phyloP scores from a whole-genome alignment of 306 rosid genomes.

The Dryas alaskensis region DNA sequence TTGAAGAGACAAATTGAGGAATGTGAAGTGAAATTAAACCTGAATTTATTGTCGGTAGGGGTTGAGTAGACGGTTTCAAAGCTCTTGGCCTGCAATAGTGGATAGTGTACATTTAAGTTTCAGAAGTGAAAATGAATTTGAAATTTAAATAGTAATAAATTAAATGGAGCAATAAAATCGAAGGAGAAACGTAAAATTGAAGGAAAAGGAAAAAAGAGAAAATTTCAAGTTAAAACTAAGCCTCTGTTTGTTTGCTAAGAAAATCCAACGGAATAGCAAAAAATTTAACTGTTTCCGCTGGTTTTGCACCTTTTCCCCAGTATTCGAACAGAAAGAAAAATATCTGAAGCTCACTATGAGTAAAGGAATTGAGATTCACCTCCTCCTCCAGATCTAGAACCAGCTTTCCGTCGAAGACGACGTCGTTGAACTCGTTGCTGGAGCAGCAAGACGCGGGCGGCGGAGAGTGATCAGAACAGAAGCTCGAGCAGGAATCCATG shows the following conservation, averaged over 20 bases:
- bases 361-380: slow-evolving; percentile 41
- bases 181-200: slow-evolving; percentile 13
- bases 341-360: background rate
- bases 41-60: slow-evolving; percentile 37
- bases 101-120: slow-evolving; percentile 25
- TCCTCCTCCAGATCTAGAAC: slow-evolving; percentile 69
- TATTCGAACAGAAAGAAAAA: slow-evolving; percentile 2
- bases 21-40: slow-evolving; percentile 32
- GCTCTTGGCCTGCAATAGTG: slow-evolving; percentile 47
- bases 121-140: slow-evolving; percentile 19
- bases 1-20: slow-evolving; percentile 7
- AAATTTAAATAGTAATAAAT: background rate
- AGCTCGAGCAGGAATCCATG: slow-evolving; percentile 2
- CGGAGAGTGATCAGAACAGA: slow-evolving; percentile 30
- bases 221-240: background rate
- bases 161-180: slow-evolving; percentile 12
- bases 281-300: background rate
- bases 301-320: background rate
- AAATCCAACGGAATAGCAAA: slow-evolving; percentile 14
- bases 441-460: slow-evolving; percentile 42
- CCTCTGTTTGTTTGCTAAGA: slow-evolving; percentile 20
- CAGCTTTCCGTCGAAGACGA: slow-evolving; percentile 19
- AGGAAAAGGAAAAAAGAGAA: background rate
- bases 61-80: slow-evolving; percentile 50
- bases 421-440: slow-evolving; percentile 36